phyloP scores from a whole-genome alignment of 176 grass and related monocot genomes.

The Dactylis glomerata region DNA sequence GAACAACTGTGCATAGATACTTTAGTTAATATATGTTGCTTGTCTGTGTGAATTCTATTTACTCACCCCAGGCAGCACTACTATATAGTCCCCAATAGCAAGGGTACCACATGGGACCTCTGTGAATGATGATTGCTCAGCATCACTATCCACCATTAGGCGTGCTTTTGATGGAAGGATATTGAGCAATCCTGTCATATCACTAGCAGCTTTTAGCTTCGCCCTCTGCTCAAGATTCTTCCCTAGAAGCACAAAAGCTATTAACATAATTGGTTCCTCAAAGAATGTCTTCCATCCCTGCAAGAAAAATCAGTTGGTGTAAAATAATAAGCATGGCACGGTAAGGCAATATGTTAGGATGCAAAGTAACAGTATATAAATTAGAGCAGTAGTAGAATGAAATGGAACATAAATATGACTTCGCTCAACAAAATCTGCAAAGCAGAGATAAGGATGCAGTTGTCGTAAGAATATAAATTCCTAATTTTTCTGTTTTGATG shows the following conservation, averaged over 20 bases:
- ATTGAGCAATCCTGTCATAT: slow-evolving; percentile 96
- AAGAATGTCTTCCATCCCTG: slow-evolving; percentile 99
- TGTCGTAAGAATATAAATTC: neutral
- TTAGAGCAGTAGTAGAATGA: slow-evolving; percentile 14
- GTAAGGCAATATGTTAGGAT: neutral
- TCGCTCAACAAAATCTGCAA: slow-evolving; percentile 10
- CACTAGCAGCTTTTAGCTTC: slow-evolving; percentile 91
- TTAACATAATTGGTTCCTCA: slow-evolving; percentile 96
- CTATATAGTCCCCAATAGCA: slow-evolving; percentile 68
- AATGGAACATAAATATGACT: slow-evolving; percentile 24
- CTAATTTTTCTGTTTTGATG: neutral
- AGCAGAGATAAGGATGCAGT: neutral
- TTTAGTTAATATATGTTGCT: neutral
- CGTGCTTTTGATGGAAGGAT: slow-evolving; percentile 91
- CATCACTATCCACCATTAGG: slow-evolving; percentile 61
- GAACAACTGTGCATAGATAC: neutral
- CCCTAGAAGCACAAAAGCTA: slow-evolving; percentile 96
- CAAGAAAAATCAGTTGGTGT: slow-evolving; percentile 35
- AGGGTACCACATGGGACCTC: slow-evolving; percentile 89
- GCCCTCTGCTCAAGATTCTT: slow-evolving; percentile 98
- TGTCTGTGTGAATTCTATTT: neutral
- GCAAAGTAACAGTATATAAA: slow-evolving; percentile 7
- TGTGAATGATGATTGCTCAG: slow-evolving; percentile 67
- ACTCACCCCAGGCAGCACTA: slow-evolving; percentile 90
- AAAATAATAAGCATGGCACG: slow-evolving; percentile 17